Evolutionary conservation across 2,329 filamentous ascomycete genomes (phyloP), one percentile per base, ranked within the genome.

Genomic region (Basipetospora chlamydospora): DNA sequence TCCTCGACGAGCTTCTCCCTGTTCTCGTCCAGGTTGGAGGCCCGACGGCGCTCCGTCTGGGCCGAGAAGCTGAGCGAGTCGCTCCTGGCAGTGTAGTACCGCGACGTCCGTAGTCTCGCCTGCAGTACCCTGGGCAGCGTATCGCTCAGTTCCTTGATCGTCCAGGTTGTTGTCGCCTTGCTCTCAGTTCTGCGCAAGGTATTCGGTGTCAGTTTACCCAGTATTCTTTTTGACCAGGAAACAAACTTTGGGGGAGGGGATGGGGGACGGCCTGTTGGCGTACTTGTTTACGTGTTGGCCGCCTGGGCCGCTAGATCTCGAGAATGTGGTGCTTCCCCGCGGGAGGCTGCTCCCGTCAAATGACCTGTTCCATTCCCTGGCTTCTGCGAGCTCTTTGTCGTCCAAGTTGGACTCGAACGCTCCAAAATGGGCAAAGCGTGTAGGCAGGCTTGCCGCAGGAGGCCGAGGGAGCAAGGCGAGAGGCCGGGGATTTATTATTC

Each of bases 221-320:
- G 10, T 12, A 4, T 23, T 3, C 13, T 5, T 26, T 30, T 30
- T 6, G 20, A 33, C 10, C 12, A n/a, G n/a, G n/a, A n/a, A n/a
- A n/a, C n/a, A n/a, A n/a, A n/a, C n/a, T n/a, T n/a, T n/a, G 31
- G 18, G 31, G 16, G 15, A 17, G 20, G 5, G 31, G 28, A 17
- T 8, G 28, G 28, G 30, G 13, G n/a, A 15, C 8, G 33, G 18
- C 11, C n/a, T 16, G 23, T 30, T n/a, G 22, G 13, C 63, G 37
- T 47, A 75, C 71, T 75, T 76, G 48, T 76, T 76, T 22, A 75
- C 70, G 46, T 76, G 69, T 44, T 76, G 71, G 2, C 71, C 71
- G 10, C 71, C 71, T 3, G 71, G 70, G 0, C 71, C 71, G 44
- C 69, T 73, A 3, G 71, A 74, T n/a, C 71, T 60, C 3, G 71